Evolutionary conservation across 2,329 filamentous ascomycete species (phyloP), one percentile per base, ranked within the genome.

Genomic region (Alternaria sp.): DNA sequence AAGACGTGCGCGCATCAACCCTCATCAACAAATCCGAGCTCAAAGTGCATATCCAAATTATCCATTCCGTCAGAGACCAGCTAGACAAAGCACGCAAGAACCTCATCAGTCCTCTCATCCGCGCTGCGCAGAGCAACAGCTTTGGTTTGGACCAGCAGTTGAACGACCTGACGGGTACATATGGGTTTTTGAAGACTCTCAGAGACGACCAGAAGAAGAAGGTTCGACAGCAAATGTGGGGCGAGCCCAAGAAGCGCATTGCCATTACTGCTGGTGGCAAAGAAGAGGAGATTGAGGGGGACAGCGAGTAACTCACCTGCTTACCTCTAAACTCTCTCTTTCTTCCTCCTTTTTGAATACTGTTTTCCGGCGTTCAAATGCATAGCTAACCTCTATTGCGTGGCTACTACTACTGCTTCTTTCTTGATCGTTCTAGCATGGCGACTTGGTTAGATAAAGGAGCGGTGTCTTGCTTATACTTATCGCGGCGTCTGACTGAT

Each of bases 21-120:
- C 89, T 97, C 23, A 88, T 89, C 65, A 97, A 97, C 82, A 97
- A 97, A 81, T 88, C 89, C 67, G 86, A 96, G 36, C 86, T 98
- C 9, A 89, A 96, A 68, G 91, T 93, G 72, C 94, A 97, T 80
- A 96, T 96, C 73, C 89, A 91, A 64, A 91, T 92, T 66, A 87
- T 98, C 43, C 85, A 96, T 57, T 91, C 91, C 3, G 86, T 98
- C 44, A 96, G 97, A 77, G 90, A 92, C 11, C 95, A 92, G 70
- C 87, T 98, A 15, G 94, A 97, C 82, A 90, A 86, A n/a, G 83
- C 97, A 50, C 86, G 95, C 36, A 86, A 91, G 67, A 96, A 94
- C 77, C 86, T 97, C 17, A 91, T 97, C 44, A 92, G 89, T 57
- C 95, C 95, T 15, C 85, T 97, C 4, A 91, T 97, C 19, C 84